phyloP scores from a whole-genome alignment of 176 grass and related monocot species.

The Hsuehochloa calcarea region DNA sequence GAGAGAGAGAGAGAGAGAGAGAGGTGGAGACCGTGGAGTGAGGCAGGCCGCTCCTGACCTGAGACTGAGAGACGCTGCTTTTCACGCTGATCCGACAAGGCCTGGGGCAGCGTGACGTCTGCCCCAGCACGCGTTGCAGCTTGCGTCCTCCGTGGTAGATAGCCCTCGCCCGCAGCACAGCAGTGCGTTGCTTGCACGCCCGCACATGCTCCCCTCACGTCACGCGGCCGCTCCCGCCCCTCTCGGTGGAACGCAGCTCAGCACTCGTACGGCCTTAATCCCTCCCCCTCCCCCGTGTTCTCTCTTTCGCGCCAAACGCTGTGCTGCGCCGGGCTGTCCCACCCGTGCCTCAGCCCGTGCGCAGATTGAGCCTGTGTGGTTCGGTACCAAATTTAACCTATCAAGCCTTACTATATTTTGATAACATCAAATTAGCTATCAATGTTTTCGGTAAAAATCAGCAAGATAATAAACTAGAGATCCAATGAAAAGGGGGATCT shows the following conservation, averaged over 20 bases:
- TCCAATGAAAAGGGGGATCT: too few species aligned
- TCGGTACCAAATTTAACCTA: too few species aligned
- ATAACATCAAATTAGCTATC: too few species aligned
- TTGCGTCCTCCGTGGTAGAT: neutral
- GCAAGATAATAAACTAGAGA: too few species aligned
- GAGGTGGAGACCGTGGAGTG: too few species aligned
- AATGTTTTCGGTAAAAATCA: too few species aligned
- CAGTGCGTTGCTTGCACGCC: neutral
- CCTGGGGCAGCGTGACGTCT: conserved; percentile 3
- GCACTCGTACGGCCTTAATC: neutral
- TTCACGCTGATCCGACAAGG: conserved; percentile 2
- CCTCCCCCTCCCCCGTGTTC: neutral
- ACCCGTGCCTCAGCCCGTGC: neutral
- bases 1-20: accelerated
- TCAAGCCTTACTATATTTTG: too few species aligned
- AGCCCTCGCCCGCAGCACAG: neutral
- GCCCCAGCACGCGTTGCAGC: neutral
- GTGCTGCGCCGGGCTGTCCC: neutral
- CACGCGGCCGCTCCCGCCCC: too few species aligned
- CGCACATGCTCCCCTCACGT: neutral
- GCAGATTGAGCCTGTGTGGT: too few species aligned
- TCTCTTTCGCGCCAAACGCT: neutral
- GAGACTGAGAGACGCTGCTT: neutral
- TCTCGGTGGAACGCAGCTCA: conserved; percentile 36
- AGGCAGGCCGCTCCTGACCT: too few species aligned